Evolutionary conservation across 2,329 filamentous ascomycete species (phyloP), one percentile per base, ranked within the genome.

Genomic region (Fusarium sp.): DNA sequence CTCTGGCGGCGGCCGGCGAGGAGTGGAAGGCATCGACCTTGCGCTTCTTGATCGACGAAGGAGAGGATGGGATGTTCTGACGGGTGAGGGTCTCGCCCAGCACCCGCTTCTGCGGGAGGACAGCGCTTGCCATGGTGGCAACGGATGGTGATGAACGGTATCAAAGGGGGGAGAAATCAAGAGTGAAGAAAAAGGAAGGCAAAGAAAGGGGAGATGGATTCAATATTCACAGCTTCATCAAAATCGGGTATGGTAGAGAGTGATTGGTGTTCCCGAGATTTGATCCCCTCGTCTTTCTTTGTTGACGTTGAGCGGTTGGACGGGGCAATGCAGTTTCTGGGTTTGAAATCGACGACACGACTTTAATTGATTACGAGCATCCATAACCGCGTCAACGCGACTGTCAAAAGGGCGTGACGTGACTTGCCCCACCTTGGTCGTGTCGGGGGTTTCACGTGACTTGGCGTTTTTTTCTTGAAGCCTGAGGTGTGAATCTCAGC

Each of bases 31-130:
- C 82, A 48, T 97, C 94, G 69, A 97, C 88, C 84, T 94, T 97
- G 73, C 94, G 89, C 85, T 97, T 97, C 88, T 98, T 98, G 61
- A 90, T 85, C 2, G 91, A 84, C 5, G 84, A 80, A 4, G 87
- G 85, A 18, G 92, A 90, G 1, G 89, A 85, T 72, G 89, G 82
- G 67, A 91, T 86, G 79, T 93, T 93, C 77, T 88, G 89, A 69
- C 90, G 88, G 75, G 88, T 87, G 78, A 88, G 93, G 68, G 91
- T 90, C 69, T 95, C 93, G 74, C 88, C 91, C 58, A 95, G 86
- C 77, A 93, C 91, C 80, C 93, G 91, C 85, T 95, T 95, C 83
- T 93, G 91, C 64, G 93, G 90, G 65, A 91, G 83, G 69, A 88
- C 80, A 71, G 85, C 81, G 69, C 86, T 83, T 73, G 87, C 82